Conservation (phyloP, 257 asterid genomes). For the Scutellaria barbata region DNA sequence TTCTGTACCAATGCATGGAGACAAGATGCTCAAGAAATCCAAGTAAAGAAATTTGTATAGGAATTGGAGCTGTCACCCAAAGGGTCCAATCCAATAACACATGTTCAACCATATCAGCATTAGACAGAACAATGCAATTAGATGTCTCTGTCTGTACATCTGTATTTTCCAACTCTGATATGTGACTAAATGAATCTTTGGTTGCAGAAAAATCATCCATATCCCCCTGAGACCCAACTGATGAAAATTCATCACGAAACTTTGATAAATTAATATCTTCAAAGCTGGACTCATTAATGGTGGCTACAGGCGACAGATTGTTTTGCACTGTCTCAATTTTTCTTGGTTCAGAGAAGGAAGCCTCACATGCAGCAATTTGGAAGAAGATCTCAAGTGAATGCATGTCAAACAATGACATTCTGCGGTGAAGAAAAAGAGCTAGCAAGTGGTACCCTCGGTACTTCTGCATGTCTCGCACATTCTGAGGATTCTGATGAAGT, state of each 20-base stretch:
- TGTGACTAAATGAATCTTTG: conserved; percentile 84
- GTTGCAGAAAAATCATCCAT: conserved; percentile 93
- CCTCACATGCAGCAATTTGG: conserved; percentile 99
- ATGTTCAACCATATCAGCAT: conserved; percentile 99
- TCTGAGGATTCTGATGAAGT: conserved; percentile 97
- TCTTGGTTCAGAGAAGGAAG: conserved; percentile 94
- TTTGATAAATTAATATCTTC: conserved; percentile 77
- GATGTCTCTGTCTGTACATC: conserved; percentile 82
- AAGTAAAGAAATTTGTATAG: conserved; percentile 83
- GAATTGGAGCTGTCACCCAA: conserved; percentile 89
- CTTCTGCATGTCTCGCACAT: conserved; percentile 93
- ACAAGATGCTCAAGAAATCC: conserved; percentile 99
- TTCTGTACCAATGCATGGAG: conserved; percentile 99
- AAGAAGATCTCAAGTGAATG: conserved; percentile 96
- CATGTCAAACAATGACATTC: conserved; percentile 97
- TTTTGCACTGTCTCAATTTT: conserved; percentile 48
- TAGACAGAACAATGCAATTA: conserved; percentile 93
- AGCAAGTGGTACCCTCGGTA: conserved; percentile 97
- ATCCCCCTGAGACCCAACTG: conserved; percentile 88
- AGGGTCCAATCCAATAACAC: conserved; percentile 99
- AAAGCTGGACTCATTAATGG: conserved; percentile 62
- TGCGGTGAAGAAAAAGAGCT: conserved; percentile 87
- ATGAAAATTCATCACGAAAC: conserved; percentile 86
- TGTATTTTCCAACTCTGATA: conserved; percentile 86
- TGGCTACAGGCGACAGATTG: conserved; percentile 58